Evolutionary conservation across 2,329 filamentous ascomycete genomes (phyloP).

Genomic region (Westerdykella aurantiaca): DNA sequence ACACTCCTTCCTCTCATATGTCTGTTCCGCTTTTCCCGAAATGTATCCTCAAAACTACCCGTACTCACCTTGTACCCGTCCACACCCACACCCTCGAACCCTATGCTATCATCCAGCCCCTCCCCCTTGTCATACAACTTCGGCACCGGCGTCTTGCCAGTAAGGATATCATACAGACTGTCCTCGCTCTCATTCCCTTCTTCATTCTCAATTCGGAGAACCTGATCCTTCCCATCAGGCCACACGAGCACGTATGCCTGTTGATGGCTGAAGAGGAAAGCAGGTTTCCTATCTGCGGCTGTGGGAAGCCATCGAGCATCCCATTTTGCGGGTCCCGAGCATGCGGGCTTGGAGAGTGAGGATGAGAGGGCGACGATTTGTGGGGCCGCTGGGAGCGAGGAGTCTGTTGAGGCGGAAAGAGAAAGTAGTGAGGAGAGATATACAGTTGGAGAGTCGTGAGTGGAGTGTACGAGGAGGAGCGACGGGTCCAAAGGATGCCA

Average conservation of each 20-base stretch:
- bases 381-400: slow-evolving; percentile 12
- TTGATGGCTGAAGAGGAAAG: slow-evolving; percentile 34
- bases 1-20: slow-evolving; percentile 12
- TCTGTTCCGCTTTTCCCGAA: slow-evolving; percentile 31
- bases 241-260: slow-evolving; percentile 37
- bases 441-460: slow-evolving; percentile 34
- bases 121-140: slow-evolving; percentile 13
- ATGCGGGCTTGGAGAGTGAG: slow-evolving; percentile 20
- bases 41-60: slow-evolving; percentile 41
- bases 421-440: slow-evolving; percentile 35
- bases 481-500: slow-evolving; percentile 40
- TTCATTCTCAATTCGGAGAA: slow-evolving; percentile 25
- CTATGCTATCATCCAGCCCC: slow-evolving; percentile 14
- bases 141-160: slow-evolving; percentile 41
- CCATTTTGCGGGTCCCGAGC: slow-evolving; percentile 17
- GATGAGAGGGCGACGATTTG: slow-evolving; percentile 19
- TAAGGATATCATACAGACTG: slow-evolving; percentile 45
- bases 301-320: slow-evolving; percentile 25
- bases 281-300: slow-evolving; percentile 24
- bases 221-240: slow-evolving; percentile 38
- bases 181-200: slow-evolving; percentile 42
- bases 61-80: slow-evolving; percentile 25
- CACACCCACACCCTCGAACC: slow-evolving; percentile 24
- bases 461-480: slow-evolving; percentile 41
- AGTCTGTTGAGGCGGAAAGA: slow-evolving; percentile 10